phyloP scores from a whole-genome alignment of 108 stramenopile species.

The Pinguiococcus pyrenoidosus region DNA sequence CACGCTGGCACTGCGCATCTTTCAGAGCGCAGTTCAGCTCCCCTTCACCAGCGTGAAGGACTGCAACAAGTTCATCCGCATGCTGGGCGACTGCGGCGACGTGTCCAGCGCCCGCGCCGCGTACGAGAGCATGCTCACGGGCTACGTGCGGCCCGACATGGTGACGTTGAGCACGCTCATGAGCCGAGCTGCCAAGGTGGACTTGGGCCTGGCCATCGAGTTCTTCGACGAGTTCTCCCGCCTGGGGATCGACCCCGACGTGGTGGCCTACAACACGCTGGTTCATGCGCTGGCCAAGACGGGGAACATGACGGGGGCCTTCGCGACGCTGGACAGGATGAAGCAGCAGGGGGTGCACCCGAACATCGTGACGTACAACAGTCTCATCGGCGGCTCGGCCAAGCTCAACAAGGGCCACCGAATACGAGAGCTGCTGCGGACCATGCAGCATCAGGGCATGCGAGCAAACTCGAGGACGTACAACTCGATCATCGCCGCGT shows the following conservation, averaged over 20 bases:
- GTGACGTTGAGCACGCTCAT: slow-evolving; percentile 22
- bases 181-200: not conserved
- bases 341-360: slow-evolving; percentile 6
- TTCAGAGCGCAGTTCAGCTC: too few species aligned
- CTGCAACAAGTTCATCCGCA: slow-evolving; percentile 16
- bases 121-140: slow-evolving; percentile 17
- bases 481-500: too few species aligned
- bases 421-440: too few species aligned
- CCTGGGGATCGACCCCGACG: slow-evolving; percentile 8
- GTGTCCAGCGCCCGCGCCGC: slow-evolving; percentile 4
- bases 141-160: slow-evolving; percentile 9
- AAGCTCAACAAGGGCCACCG: slow-evolving; percentile 1
- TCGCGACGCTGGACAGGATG: slow-evolving; percentile 19
- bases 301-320: slow-evolving; percentile 14
- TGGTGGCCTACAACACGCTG: slow-evolving; percentile 14
- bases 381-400: slow-evolving; percentile 20
- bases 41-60: too few species aligned
- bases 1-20: too few species aligned
- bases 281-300: slow-evolving; percentile 17
- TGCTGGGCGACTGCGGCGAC: slow-evolving; percentile 12
- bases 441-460: too few species aligned
- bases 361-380: slow-evolving; percentile 21
- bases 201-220: slow-evolving; percentile 12
- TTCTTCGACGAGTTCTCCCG: slow-evolving; percentile 4
- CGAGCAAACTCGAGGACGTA: too few species aligned